phyloP scores from a whole-genome alignment of 768 basidiomycete genomes.

The Phylloporus sp. region DNA sequence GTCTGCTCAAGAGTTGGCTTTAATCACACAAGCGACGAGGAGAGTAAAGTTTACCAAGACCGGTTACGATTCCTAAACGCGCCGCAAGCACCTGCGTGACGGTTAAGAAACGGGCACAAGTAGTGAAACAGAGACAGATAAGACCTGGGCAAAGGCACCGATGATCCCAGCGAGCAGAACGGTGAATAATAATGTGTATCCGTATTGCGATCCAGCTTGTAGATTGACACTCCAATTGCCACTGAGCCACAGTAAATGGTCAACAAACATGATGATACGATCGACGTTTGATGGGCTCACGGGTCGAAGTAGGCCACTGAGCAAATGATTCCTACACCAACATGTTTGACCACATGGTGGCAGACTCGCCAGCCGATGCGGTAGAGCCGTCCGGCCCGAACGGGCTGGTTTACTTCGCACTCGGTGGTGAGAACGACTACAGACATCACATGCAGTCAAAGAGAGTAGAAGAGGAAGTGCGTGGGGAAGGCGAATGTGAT shows the following conservation, averaged over 20 bases:
- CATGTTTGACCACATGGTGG: constrained; percentile 59
- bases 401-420: constrained; percentile 1
- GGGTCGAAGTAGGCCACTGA: constrained; percentile 89
- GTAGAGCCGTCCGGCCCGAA: constrained; percentile 16
- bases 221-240: constrained; percentile 92
- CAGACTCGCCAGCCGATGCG: constrained; percentile 31
- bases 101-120: background rate
- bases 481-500: background rate
- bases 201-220: constrained; percentile 80
- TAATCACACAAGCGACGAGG: background rate
- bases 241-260: constrained; percentile 30
- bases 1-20: constrained; percentile 37
- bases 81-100: constrained; percentile 62
- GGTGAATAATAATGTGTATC: constrained; percentile 83
- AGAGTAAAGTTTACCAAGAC: constrained; percentile 57
- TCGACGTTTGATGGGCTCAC: constrained; percentile 39
- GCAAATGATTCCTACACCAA: constrained; percentile 82
- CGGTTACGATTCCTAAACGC: constrained; percentile 79
- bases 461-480: background rate
- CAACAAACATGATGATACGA: background rate
- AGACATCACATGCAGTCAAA: constrained; percentile 11
- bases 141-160: constrained; percentile 76
- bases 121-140: background rate
- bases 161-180: constrained; percentile 80
- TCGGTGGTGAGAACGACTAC: background rate